Percentiles rank a stretch among this genome's conserved stretches.
phyloP scores from a whole-genome alignment of 2,329 filamentous ascomycete species.

The Sordariomycetes sp. region DNA sequence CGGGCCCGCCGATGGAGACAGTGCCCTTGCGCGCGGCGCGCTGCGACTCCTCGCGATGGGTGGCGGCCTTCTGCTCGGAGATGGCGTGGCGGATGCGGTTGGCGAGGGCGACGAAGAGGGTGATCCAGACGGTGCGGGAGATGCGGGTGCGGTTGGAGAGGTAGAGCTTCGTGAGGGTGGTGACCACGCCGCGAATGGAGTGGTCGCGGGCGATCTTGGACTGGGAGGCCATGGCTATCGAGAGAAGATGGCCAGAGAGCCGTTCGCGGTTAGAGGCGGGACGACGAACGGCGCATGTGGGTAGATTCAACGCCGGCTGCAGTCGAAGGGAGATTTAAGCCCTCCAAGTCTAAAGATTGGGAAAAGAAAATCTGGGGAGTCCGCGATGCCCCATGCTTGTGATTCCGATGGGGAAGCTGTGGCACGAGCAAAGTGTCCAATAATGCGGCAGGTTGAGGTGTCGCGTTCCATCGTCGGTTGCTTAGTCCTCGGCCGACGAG shows the following conservation, averaged over 20 bases:
- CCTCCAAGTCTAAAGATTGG: not conserved
- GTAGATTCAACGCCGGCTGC: not conserved
- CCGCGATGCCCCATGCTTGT: not conserved
- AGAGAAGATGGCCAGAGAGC: constrained; percentile 1
- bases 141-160: constrained; percentile 71
- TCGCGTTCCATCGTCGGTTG: not conserved
- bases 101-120: constrained; percentile 67
- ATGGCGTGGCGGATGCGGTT: constrained; percentile 89
- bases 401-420: not conserved
- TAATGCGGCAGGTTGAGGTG: not conserved
- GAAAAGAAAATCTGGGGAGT: not conserved
- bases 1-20: constrained; percentile 27
- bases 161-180: constrained; percentile 61
- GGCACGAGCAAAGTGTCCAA: not conserved
- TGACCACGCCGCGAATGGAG: constrained; percentile 53
- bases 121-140: constrained; percentile 73
- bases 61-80: constrained; percentile 82
- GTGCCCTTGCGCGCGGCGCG: constrained; percentile 35
- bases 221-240: constrained; percentile 53
- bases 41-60: constrained; percentile 53
- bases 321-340: not conserved
- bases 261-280: constrained; percentile 4
- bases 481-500: not conserved
- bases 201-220: constrained; percentile 60
- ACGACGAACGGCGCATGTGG: not conserved